A percentile compares a stretch with the other conserved stretches of the same genome.
phyloP scores from a whole-genome alignment of 352 stramenopile genomes.

The Globisporangium abappressorium region DNA sequence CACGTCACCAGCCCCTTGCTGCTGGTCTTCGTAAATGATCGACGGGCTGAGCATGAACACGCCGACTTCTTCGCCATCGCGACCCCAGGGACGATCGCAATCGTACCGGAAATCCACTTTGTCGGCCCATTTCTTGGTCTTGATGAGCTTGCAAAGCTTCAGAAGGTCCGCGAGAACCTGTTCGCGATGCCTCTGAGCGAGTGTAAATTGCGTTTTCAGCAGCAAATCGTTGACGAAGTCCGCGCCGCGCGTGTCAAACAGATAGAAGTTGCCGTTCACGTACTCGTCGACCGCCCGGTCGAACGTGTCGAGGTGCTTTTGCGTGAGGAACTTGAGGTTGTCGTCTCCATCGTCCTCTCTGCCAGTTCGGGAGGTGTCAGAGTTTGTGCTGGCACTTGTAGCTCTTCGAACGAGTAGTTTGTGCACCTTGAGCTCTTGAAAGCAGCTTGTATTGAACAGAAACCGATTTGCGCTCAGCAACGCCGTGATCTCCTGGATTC shows the following conservation, averaged over 20 bases:
- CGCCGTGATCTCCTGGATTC: constrained; percentile 45
- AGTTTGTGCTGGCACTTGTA: neutral
- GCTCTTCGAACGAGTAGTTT: constrained; percentile 24
- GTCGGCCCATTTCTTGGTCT: constrained; percentile 65
- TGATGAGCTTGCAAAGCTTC: constrained; percentile 48
- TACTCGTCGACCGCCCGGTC: constrained; percentile 55
- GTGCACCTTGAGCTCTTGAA: constrained; percentile 36
- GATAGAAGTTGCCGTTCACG: constrained; percentile 71
- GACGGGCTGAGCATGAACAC: constrained; percentile 51
- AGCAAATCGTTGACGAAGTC: constrained; percentile 58
- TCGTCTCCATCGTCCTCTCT: no score
- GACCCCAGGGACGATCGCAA: constrained; percentile 60
- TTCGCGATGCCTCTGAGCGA: constrained; percentile 50
- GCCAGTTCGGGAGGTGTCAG: neutral
- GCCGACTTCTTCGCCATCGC: constrained; percentile 38
- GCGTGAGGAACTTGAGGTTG: constrained; percentile 44
- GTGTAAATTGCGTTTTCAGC: constrained; percentile 45
- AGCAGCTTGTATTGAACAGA: constrained; percentile 33
- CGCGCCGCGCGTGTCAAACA: constrained; percentile 41
- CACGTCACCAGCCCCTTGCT: constrained; percentile 17
- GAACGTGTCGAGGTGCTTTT: constrained; percentile 45
- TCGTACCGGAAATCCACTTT: constrained; percentile 77
- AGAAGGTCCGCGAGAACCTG: constrained; percentile 53
- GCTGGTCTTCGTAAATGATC: constrained; percentile 45
- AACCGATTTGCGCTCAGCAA: constrained; percentile 40